Conservation (phyloP, 2,329 filamentous ascomycete genomes). For the Colletotrichum caudatum region DNA sequence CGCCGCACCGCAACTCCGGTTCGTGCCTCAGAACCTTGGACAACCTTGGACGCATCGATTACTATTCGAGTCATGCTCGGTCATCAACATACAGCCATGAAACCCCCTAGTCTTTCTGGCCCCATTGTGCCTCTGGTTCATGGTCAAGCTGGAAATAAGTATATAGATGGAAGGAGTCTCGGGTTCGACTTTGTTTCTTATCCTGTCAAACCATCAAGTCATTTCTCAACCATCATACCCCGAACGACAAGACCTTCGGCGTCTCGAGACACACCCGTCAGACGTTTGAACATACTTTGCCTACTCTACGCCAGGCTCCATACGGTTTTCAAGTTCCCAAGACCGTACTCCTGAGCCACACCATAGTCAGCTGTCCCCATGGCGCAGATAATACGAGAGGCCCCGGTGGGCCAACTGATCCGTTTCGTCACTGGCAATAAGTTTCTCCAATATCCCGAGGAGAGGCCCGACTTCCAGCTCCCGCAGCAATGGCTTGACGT, state of each 20-base stretch:
- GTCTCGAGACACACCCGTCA: background rate
- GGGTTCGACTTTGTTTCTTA: background rate
- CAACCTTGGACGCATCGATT: constrained; percentile 22
- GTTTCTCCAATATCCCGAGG: constrained; percentile 70
- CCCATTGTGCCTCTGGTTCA: background rate
- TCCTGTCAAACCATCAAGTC: background rate
- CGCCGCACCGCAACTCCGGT: constrained; percentile 2
- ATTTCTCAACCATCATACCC: background rate
- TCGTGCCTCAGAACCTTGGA: constrained; percentile 24
- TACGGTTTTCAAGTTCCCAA: background rate
- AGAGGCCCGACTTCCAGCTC: constrained; percentile 65
- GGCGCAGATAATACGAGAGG: constrained; percentile 60
- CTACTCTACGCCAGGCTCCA: background rate
- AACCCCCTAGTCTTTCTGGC: background rate
- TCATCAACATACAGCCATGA: constrained; percentile 24
- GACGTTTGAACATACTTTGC: background rate
- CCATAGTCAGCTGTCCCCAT: background rate
- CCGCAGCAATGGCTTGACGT: constrained; percentile 57
- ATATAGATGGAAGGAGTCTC: constrained; percentile 7
- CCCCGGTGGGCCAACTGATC: constrained; percentile 69
- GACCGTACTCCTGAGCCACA: background rate
- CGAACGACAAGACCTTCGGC: background rate
- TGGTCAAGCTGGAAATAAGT: background rate
- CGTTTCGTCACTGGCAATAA: constrained; percentile 65
- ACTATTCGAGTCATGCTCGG: constrained; percentile 20